phyloP scores from a whole-genome alignment of 208 protist genomes.

The Leishmania amazonensis region DNA sequence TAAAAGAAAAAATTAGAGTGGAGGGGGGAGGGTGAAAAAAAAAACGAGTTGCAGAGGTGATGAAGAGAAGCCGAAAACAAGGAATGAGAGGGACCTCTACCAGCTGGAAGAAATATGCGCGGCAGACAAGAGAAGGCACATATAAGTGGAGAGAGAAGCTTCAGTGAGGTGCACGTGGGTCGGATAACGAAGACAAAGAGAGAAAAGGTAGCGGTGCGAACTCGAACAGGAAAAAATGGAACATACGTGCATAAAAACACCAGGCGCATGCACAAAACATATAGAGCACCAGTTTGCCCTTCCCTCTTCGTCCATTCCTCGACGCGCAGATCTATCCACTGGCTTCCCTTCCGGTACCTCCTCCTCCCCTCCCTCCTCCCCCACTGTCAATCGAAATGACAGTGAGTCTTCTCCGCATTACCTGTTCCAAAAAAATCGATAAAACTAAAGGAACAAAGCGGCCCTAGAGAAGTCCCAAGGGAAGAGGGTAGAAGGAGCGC shows the following conservation, averaged over 20 bases:
- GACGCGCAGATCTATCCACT: neutral
- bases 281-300: neutral
- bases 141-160: neutral
- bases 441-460: neutral
- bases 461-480: neutral
- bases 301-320: neutral
- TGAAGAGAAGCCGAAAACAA: neutral
- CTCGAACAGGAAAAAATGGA: neutral
- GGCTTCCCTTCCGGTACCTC: neutral
- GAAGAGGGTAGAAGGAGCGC: constrained; percentile 1
- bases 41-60: constrained; percentile 1
- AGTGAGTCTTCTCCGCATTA: neutral
- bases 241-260: neutral
- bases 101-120: neutral
- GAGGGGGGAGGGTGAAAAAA: neutral
- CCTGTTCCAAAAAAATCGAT: neutral
- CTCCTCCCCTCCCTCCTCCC: neutral
- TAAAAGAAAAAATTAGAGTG: neutral
- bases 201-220: neutral
- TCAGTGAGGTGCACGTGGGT: neutral
- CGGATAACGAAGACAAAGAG: neutral
- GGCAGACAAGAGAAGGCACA: neutral
- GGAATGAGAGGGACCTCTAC: neutral
- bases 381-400: neutral
- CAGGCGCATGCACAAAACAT: neutral